phyloP scores from a whole-genome alignment of 768 basidiomycete species.

The Trametes coccinea region DNA sequence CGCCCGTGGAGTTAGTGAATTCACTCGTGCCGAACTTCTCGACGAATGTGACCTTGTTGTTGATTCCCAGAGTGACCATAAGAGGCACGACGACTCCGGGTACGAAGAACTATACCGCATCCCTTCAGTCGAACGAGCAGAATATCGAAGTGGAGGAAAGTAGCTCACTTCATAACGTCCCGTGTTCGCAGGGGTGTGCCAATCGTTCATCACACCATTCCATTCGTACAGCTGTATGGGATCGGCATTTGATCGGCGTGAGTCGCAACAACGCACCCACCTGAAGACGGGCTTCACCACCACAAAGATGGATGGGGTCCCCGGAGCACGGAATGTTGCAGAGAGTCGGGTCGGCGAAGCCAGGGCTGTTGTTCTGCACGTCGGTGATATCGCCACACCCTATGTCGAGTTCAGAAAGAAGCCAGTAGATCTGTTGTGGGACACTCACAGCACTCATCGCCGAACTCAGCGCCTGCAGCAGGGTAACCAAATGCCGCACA shows the following conservation, averaged over 20 bases:
- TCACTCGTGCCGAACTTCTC: constrained; percentile 72
- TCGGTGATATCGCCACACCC: constrained; percentile 72
- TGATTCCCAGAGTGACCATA: constrained; percentile 74
- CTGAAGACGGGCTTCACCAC: constrained; percentile 55
- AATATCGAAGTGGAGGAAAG: background rate
- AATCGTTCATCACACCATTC: constrained; percentile 47
- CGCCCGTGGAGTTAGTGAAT: constrained; percentile 67
- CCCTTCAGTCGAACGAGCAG: background rate
- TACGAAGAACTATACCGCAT: constrained; percentile 41
- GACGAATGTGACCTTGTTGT: constrained; percentile 79
- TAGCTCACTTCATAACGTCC: constrained; percentile 67
- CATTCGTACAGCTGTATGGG: constrained; percentile 32
- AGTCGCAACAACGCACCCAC: constrained; percentile 39
- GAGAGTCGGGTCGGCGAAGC: constrained; percentile 36
- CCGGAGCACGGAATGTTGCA: constrained; percentile 63
- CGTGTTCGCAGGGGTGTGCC: constrained; percentile 64
- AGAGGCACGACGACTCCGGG: constrained; percentile 70
- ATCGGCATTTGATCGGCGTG: background rate
- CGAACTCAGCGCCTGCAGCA: constrained; percentile 69
- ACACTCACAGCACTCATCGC: constrained; percentile 69
- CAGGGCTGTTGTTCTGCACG: constrained; percentile 40
- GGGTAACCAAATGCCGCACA: constrained; percentile 74
- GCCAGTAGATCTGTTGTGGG: background rate
- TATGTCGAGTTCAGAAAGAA: constrained; percentile 27
- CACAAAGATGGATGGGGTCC: constrained; percentile 69